phyloP scores from a whole-genome alignment of 306 rosid species.

The Casuarina equisetifolia region DNA sequence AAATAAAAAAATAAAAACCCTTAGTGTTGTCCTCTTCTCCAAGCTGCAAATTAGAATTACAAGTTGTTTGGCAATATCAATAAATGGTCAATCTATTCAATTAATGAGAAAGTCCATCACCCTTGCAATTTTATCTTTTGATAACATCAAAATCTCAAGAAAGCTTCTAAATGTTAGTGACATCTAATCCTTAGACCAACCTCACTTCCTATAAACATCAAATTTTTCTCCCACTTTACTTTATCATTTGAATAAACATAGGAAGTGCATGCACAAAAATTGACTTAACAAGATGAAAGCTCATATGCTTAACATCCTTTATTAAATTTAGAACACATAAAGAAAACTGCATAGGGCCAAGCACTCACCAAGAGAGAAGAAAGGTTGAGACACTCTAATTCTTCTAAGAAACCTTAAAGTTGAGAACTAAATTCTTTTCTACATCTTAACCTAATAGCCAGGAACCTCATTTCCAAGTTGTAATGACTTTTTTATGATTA shows the following conservation, averaged over 20 bases:
- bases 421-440: background rate
- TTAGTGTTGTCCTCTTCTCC: too few species aligned
- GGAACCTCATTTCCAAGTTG: background rate
- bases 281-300: constrained; percentile 23
- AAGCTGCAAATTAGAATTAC: too few species aligned
- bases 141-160: too few species aligned
- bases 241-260: background rate
- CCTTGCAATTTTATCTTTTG: too few species aligned
- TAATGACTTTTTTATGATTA: constrained; percentile 6
- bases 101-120: too few species aligned
- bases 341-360: background rate
- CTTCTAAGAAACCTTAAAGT: constrained; percentile 32
- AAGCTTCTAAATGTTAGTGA: too few species aligned
- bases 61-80: too few species aligned
- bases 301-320: constrained; percentile 26
- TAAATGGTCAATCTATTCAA: too few species aligned
- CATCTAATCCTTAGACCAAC: background rate
- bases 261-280: constrained; percentile 31
- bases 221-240: constrained; percentile 26
- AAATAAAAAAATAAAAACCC: too few species aligned
- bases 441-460: background rate
- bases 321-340: background rate
- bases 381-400: constrained; percentile 27
- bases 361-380: constrained; percentile 9
- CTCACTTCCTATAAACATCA: constrained; percentile 26